A percentile compares a stretch with the other conserved stretches of the same genome.
Conservation (phyloP, 2,329 filamentous ascomycete species). For the Colletotrichum orbiculare region DNA sequence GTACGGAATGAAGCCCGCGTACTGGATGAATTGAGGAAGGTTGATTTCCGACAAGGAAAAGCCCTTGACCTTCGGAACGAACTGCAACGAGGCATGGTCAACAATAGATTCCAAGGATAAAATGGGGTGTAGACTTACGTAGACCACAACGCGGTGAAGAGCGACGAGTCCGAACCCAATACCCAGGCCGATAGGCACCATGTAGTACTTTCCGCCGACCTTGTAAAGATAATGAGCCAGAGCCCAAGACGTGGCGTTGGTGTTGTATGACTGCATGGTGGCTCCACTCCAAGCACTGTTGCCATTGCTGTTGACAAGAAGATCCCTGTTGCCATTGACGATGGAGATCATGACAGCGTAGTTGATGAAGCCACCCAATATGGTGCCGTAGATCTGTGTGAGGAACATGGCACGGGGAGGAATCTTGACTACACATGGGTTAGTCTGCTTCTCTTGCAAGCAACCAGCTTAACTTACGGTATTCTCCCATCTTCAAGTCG, state of each 20-base stretch:
- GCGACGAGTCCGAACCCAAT: constrained; percentile 58
- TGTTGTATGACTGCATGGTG: constrained; percentile 60
- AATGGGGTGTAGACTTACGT: constrained; percentile 45
- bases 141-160: constrained; percentile 55
- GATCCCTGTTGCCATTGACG: constrained; percentile 58
- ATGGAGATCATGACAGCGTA: constrained; percentile 68
- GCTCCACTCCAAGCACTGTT: constrained; percentile 65
- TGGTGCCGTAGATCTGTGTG: constrained; percentile 66
- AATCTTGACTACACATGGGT: constrained; percentile 58
- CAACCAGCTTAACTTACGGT: constrained; percentile 53
- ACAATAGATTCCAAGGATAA: too few species aligned
- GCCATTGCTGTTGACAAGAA: constrained; percentile 58
- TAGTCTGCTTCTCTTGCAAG: not conserved
- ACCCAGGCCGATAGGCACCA: constrained; percentile 62
- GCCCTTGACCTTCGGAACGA: constrained; percentile 57
- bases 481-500: constrained; percentile 69
- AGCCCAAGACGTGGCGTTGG: constrained; percentile 60
- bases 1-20: constrained; percentile 65
- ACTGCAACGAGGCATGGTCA: constrained; percentile 44
- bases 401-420: constrained; percentile 65
- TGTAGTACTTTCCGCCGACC: constrained; percentile 52
- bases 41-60: constrained; percentile 59
- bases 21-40: constrained; percentile 65
- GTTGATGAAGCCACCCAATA: constrained; percentile 64
- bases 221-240: constrained; percentile 65